phyloP scores from a whole-genome alignment of 148 eudicot genomes.

The Diospyros lotus region DNA sequence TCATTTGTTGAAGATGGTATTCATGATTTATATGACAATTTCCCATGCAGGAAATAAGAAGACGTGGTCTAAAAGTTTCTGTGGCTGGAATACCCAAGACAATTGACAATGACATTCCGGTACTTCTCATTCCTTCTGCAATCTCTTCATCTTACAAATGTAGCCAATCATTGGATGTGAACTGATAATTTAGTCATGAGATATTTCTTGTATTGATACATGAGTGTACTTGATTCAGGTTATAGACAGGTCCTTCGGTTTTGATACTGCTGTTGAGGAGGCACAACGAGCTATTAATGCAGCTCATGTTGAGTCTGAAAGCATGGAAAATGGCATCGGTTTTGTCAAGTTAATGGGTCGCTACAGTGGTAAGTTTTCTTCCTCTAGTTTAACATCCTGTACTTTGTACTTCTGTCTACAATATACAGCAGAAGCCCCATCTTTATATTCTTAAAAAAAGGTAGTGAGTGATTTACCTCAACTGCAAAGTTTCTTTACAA shows the following conservation, averaged over 20 bases:
- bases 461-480: background rate
- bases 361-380: constrained; percentile 17
- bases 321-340: constrained; percentile 44
- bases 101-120: constrained; percentile 61
- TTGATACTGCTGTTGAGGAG: constrained; percentile 52
- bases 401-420: background rate
- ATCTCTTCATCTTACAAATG: constrained; percentile 3
- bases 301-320: constrained; percentile 48
- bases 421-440: background rate
- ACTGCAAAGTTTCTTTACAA: too few species aligned
- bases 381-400: background rate
- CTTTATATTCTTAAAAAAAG: background rate
- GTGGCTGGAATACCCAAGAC: constrained; percentile 56
- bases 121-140: constrained; percentile 13
- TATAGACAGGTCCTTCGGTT: constrained; percentile 49
- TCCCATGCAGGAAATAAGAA: constrained; percentile 40
- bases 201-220: background rate
- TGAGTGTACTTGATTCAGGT: constrained; percentile 14
- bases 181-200: background rate
- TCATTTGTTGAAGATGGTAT: background rate
- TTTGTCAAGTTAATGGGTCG: constrained; percentile 52
- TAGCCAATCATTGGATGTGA: background rate
- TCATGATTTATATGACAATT: background rate
- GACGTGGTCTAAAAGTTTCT: constrained; percentile 51
- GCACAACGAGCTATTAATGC: constrained; percentile 52